Percentiles rank a stretch among this genome's conserved stretches.
Conservation (phyloP, 2,329 filamentous ascomycete species). For the Neofusicoccum ribis region DNA sequence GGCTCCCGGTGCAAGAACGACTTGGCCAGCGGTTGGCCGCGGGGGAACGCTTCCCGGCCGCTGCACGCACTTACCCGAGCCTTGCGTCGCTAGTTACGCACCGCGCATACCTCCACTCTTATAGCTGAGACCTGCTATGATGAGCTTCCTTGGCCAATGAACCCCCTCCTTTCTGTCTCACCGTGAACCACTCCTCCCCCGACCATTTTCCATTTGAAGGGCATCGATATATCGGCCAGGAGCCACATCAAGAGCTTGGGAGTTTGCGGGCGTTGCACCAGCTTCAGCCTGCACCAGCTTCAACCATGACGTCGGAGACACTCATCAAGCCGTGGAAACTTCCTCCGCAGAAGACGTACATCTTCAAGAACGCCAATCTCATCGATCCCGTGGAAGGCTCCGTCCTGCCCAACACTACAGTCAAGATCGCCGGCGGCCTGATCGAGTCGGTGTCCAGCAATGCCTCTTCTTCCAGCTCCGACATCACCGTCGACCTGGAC, state of each 20-base stretch:
- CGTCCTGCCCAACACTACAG: conserved; percentile 5
- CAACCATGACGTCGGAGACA: not conserved
- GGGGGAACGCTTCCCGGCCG: not conserved
- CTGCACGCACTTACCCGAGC: too few species aligned
- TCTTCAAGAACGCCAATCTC: conserved; percentile 48
- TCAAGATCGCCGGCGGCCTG: conserved; percentile 23
- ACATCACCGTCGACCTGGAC: conserved; percentile 39
- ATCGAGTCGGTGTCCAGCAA: conserved; percentile 9
- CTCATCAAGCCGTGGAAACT: conserved; percentile 29
- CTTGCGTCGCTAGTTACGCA: too few species aligned
- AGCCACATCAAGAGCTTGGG: not conserved
- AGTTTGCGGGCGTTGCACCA: not conserved
- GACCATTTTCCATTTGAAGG: not conserved
- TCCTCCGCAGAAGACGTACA: conserved; percentile 25
- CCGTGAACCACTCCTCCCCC: too few species aligned
- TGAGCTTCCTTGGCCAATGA: not conserved
- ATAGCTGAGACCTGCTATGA: not conserved
- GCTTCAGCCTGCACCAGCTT: too few species aligned
- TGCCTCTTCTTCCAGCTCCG: conserved; percentile 6
- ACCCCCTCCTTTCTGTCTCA: not conserved
- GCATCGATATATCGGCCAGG: not conserved
- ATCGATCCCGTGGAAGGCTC: conserved; percentile 43
- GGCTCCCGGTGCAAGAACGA: not conserved
- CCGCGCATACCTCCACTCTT: too few species aligned
- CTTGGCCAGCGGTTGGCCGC: not conserved